These are phyloP conservation scores for Gracilaria caudata DNA, from an alignment of 23 red algal species.

Conservation along the genomic window DNA sequence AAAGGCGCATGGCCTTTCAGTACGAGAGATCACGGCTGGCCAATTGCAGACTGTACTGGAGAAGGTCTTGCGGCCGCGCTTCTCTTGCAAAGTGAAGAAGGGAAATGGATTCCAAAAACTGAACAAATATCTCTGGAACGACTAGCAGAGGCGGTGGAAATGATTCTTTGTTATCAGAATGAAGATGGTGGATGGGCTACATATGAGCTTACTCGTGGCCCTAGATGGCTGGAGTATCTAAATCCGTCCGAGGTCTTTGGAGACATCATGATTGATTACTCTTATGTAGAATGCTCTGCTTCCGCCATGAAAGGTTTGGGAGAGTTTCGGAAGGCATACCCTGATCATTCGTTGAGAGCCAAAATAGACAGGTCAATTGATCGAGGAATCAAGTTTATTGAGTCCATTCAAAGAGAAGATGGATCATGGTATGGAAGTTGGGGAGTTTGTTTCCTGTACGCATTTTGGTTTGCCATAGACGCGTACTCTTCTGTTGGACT, in stretches of 20 bases:
- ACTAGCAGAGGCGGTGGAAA: slow-evolving; percentile 77
- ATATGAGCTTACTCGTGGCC: slow-evolving; percentile 88
- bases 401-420: slow-evolving; percentile 79
- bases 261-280: slow-evolving; percentile 99
- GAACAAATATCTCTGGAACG: slow-evolving; percentile 31
- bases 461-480: slow-evolving; percentile 95
- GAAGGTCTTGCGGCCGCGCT: slow-evolving; percentile 92
- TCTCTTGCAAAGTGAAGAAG: slow-evolving; percentile 56
- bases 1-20: slow-evolving; percentile 99
- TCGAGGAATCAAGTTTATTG: slow-evolving; percentile 71
- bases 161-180: slow-evolving; percentile 96
- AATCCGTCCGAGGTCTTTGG: slow-evolving; percentile 99
- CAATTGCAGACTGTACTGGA: slow-evolving; percentile 97
- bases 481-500: slow-evolving; percentile 82
- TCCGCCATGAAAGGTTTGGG: slow-evolving; percentile 84
- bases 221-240: slow-evolving; percentile 91
- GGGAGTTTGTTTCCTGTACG: slow-evolving; percentile 99
- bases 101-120: slow-evolving; percentile 59
- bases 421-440: slow-evolving; percentile 99
- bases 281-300: slow-evolving; percentile 95
- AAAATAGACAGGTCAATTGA: slow-evolving; percentile 74
- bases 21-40: slow-evolving; percentile 98
- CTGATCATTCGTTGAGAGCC: slow-evolving; percentile 55
- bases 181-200: slow-evolving; percentile 95
- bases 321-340: slow-evolving; percentile 73